Evolutionary conservation across 495 filamentous ascomycete species (phyloP), one percentile per base, ranked within the genome.

Genomic region (Daldinia grandis): DNA sequence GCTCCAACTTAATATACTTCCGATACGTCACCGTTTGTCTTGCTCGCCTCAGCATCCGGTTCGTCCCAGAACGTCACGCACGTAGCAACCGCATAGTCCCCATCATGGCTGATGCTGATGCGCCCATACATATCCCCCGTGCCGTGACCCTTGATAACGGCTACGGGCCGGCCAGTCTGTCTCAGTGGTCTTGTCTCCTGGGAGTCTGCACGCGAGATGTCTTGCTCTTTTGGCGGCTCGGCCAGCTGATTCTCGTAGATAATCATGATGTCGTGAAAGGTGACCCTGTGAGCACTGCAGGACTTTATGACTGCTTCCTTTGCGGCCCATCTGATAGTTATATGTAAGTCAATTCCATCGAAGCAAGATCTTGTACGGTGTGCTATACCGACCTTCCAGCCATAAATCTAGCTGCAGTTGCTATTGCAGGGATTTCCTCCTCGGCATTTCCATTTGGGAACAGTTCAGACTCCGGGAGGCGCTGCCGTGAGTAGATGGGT

Each of bases 231-330:
- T 15, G 8, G 6, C 17, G 42, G 24, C 8, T 33, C 10, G 24
- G 6, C 21, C 3, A 59, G 12, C 8, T 28, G 8, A 14, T 27
- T 4, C 19, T 65, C 51, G n/a, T 62, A 66, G 2, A 53, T 55
- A 55, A 89, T 84, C 3, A 78, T 58, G 38, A 89, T 81, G 44
- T 86, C 76, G 12, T 81, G 78, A 50, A 85, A 85, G 4, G 65
- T 76, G 19, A 89, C 64, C 19, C 68, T 68, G 19, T 82, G 78
- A 30, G 75, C 67, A 2, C 76, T 76, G 60, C 86, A 83, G 4
- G 89, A 88, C 73, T 91, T 91, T 47, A 88, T 84, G n/a, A 79
- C 80, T 0, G 89, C 88, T 76, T 91, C 89, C 74, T 91, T 91
- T 0, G 87, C 88, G 8, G 89, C 88, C 75, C 84, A 91, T 68